Evolutionary conservation across 2,329 filamentous ascomycete genomes (phyloP), one percentile per base, ranked within the genome.

Genomic region (Xylaria arbuscula): DNA sequence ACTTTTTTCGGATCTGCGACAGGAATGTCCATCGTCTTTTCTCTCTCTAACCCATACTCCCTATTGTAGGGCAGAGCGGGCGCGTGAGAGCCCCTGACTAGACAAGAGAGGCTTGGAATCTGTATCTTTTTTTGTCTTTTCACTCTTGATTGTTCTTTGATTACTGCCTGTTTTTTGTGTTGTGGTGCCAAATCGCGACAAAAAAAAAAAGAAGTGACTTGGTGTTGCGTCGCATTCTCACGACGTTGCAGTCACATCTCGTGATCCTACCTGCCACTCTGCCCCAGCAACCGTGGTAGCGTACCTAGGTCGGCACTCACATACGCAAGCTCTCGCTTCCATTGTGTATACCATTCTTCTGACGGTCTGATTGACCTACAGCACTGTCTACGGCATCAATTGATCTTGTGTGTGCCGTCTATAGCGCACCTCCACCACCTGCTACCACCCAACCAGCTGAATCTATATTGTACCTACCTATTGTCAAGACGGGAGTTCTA

Each of bases 151-250:
- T 5, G 4, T 38, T 54, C 9, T 13, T 36, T 13, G 11, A 2
- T 36, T 36, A 3, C 9, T 19, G 17, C 11, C 28, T 6, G 24
- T 53, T 54, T 13, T 38, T 55, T 55, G 45, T 24, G 19, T 48
- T 13, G 19, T 24, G 13, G 10, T 13, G 19, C 45, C 8, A 24
- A 24, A 9, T 48, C 9, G 19, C 22, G 45, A 48, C 19, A 22
- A 45, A 45, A n/a, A 13, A 47, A 8, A 24, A 17, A 48, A 10
- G 11, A 48, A 11, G 10, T 47, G n/a, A 22, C 19, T 24, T 48
- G 17, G n/a, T 55, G 32, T 55, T 22, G n/a, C 51, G n/a, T 55
- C 9, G 51, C 32, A 55, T 55, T 22, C 32, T 19, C 34, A 54
- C 51, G 8, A 55, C 51, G 32, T 38, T 48, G n/a, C 19, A 9